Percentiles rank a stretch among this genome's conserved stretches.
Evolutionary conservation across 805 yeast genomes (phyloP).

Genomic region (Kuraishia borneana): DNA sequence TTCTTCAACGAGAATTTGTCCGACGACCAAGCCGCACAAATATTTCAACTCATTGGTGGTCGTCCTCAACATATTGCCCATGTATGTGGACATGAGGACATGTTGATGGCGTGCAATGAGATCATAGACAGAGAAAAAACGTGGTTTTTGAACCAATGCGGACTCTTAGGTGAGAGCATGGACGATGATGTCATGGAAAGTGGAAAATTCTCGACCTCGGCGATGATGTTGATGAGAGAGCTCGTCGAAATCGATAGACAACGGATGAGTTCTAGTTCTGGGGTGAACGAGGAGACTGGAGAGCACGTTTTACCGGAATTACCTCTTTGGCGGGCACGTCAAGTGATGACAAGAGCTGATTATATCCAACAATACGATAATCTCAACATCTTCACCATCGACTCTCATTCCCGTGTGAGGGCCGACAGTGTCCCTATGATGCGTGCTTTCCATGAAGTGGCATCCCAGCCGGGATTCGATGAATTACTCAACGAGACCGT

Average conservation of each 20-base stretch:
- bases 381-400: conserved; percentile 69
- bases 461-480: conserved; percentile 59
- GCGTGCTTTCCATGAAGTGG: conserved; percentile 78
- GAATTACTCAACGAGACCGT: conserved; percentile 52
- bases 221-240: conserved; percentile 61
- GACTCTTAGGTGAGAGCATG: conserved; percentile 64
- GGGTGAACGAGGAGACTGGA: background rate
- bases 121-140: conserved; percentile 73
- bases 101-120: conserved; percentile 51
- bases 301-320: conserved; percentile 57
- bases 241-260: conserved; percentile 57
- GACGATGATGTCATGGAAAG: conserved; percentile 84
- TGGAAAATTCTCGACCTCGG: conserved; percentile 66
- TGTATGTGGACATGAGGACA: conserved; percentile 48
- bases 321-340: conserved; percentile 78
- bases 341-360: conserved; percentile 78
- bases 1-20: conserved; percentile 27
- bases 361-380: conserved; percentile 68
- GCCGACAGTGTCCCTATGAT: conserved; percentile 86
- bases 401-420: conserved; percentile 57
- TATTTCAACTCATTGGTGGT: conserved; percentile 70
- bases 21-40: conserved; percentile 31
- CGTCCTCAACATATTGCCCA: conserved; percentile 74
- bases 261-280: conserved; percentile 11
- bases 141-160: conserved; percentile 81